A percentile compares a stretch with the other conserved stretches of the same genome.
Evolutionary conservation across 176 grass and related monocot species (phyloP).

Genomic region (Triticum aestivum): IWGSC_CS_RefSeq_v2.1 NC_057800.1:642400805-642401304

Average conservation of each 20-base stretch:
- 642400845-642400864: too few species aligned
- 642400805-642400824: too few species aligned
- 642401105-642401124: not conserved
- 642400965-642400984: conserved; percentile 16
- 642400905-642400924: not conserved
- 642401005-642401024: conserved; percentile 24
- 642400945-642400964: conserved; percentile 12
- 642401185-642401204: too few species aligned
- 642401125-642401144: too few species aligned
- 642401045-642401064: not conserved
- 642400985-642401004: conserved; percentile 18
- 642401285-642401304: too few species aligned
- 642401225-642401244: too few species aligned
- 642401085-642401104: not conserved
- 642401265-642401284: too few species aligned
- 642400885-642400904: conserved; percentile 30
- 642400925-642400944: not conserved
- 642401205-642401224: too few species aligned
- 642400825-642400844: too few species aligned
- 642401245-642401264: too few species aligned
- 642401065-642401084: not conserved
- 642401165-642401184: too few species aligned
- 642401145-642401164: too few species aligned
- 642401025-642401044: not conserved
- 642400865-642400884: not conserved